phyloP scores from a whole-genome alignment of 129 eudicot genomes.

The Pulicaria dysenterica region DNA sequence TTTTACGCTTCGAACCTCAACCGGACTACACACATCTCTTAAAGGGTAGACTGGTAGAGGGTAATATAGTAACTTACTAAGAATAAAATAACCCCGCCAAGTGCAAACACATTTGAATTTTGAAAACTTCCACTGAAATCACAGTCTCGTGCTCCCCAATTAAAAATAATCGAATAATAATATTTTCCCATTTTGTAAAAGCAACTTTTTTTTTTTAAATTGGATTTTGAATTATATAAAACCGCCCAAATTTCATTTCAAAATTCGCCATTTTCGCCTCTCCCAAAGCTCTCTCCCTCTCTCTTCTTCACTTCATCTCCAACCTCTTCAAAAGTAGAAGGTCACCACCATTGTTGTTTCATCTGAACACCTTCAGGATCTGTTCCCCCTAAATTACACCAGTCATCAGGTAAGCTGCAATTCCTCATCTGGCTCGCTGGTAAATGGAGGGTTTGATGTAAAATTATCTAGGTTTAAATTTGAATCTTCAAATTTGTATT shows the following conservation, averaged over 20 bases:
- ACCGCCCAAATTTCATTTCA: constrained; percentile 36
- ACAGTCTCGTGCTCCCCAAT: constrained; percentile 1
- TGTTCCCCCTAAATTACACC: constrained; percentile 1
- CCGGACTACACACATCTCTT: not conserved
- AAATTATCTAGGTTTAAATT: not conserved
- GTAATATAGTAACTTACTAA: constrained; percentile 15
- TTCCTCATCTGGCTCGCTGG: not conserved
- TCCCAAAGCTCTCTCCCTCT: constrained; percentile 20
- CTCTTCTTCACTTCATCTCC: constrained; percentile 1
- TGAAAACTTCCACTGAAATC: constrained; percentile 16
- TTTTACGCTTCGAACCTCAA: not conserved
- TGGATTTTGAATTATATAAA: constrained; percentile 11
- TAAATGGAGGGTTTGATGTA: not conserved
- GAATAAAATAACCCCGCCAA: constrained; percentile 28
- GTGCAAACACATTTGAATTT: constrained; percentile 29
- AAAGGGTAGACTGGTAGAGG: no score
- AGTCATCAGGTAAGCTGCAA: constrained; percentile 24
- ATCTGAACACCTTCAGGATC: constrained; percentile 12
- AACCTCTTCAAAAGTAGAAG: constrained; percentile 24
- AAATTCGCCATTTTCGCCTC: constrained; percentile 34
- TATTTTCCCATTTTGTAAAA: constrained; percentile 1
- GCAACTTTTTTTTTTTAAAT: not conserved
- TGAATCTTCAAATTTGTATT: not conserved
- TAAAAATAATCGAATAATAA: not conserved
- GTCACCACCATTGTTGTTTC: constrained; percentile 29